Evolutionary conservation across 441 rosid species (phyloP), one percentile per base, ranked within the genome.

Genomic region (Metrosideros polymorpha): DNA sequence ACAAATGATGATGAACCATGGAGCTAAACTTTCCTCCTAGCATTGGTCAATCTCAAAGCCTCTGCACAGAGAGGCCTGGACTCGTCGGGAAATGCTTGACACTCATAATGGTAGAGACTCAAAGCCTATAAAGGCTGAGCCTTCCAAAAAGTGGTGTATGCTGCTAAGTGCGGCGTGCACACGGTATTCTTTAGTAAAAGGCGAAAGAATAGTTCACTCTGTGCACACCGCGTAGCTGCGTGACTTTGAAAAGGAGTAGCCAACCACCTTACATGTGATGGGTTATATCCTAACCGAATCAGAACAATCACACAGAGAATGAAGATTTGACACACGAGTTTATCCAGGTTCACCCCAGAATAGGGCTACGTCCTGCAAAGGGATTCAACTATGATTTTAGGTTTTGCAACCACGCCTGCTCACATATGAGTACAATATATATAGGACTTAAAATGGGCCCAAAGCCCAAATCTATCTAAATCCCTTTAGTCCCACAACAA

Each of bases 191-290:
- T 92, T 92, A 93, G 94, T 95, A 91, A 91, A 91, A 93, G 93
- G 94, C 93, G 91, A 93, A 93, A 91, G 95, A 94, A 93, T 94
- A 92, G 90, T 91, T 94, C 91, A 94, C 94, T 93, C 4, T 94
- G 94, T 90, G 85, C 92, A 90, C 92, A 87, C 89, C 85, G 56
- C 10, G 56, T 27, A 22, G 56, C 56, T 8, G 56, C 56, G 25
- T 53, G 56, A 53, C 25, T 22, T 22, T 2, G 25, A 24, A 12
- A 8, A 8, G 27, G 27, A 22, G 0, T 8, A 53, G 56, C 56
- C 56, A 53, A 53, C 51, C 51, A 49, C 51, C 51, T 49, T 12
- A n/a, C n/a, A n/a, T n/a, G n/a, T n/a, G n/a, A n/a, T n/a, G n/a
- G n/a, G n/a, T n/a, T n/a, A n/a, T n/a, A n/a, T n/a, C n/a, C n/a